Conservation (phyloP, 2,329 filamentous ascomycete genomes). For the Neonectria neomacrospora region DNA sequence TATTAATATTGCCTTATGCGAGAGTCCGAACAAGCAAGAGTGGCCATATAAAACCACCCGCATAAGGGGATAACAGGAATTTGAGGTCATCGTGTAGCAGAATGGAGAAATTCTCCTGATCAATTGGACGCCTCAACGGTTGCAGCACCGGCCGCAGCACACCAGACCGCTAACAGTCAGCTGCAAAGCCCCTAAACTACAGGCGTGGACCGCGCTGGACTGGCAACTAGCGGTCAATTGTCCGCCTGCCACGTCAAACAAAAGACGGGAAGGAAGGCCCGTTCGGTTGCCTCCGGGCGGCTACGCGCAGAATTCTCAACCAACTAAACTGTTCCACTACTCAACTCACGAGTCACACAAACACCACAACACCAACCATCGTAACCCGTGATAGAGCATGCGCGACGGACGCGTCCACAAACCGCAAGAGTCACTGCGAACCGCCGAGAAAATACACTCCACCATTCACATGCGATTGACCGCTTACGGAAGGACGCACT, state of each 20-base stretch:
- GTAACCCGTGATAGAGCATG: constrained; percentile 7
- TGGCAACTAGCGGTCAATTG: constrained; percentile 21
- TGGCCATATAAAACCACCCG: background rate
- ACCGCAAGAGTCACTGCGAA: background rate
- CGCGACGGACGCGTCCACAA: background rate
- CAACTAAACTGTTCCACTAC: constrained; percentile 33
- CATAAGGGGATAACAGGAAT: background rate
- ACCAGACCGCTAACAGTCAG: constrained; percentile 10
- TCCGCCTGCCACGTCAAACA: constrained; percentile 32
- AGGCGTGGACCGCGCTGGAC: constrained; percentile 3
- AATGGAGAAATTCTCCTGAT: background rate
- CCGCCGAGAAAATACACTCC: constrained; percentile 5
- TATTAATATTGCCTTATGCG: background rate
- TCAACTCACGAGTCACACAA: background rate
- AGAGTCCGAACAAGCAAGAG: background rate
- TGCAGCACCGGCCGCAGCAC: constrained; percentile 10
- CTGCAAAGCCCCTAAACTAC: constrained; percentile 9
- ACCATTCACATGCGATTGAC: background rate
- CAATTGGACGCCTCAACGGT: constrained; percentile 15
- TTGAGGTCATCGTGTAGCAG: constrained; percentile 12
- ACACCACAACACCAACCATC: constrained; percentile 14
- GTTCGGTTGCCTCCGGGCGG: constrained; percentile 40
- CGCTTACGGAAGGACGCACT: constrained; percentile 12
- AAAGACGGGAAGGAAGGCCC: constrained; percentile 19
- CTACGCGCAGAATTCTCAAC: constrained; percentile 34